These are phyloP conservation scores for Microglena sp. DNA, from an alignment of 139 green algal species.

Conservation along the genomic window DNA sequence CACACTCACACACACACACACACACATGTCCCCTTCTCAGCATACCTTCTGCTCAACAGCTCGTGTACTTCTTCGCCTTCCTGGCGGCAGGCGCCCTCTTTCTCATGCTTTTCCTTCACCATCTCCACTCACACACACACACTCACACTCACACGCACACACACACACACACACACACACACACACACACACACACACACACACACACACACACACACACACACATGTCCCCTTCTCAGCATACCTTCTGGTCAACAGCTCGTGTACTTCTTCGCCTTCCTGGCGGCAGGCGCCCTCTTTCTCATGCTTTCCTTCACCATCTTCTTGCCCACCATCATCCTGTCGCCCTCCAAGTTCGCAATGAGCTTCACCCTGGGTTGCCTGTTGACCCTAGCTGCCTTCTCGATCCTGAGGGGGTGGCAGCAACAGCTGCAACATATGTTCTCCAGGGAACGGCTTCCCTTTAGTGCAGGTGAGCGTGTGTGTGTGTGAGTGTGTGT, in stretches of 20 bases:
- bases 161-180: too few relatives aligned
- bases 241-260: conserved; percentile 35
- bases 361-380: conserved; percentile 83
- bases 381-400: conserved; percentile 58
- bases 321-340: conserved; percentile 81
- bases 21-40: too few relatives aligned
- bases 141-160: too few relatives aligned
- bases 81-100: conserved; percentile 56
- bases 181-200: too few relatives aligned
- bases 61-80: conserved; percentile 42
- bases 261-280: conserved; percentile 38
- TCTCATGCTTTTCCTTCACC: conserved; percentile 76
- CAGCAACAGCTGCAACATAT: conserved; percentile 77
- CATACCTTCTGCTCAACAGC: conserved; percentile 30
- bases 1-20: too few relatives aligned
- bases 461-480: conserved; percentile 49
- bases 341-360: conserved; percentile 91
- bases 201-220: too few relatives aligned
- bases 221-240: conserved; percentile 25
- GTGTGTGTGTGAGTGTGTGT: neutral
- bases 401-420: conserved; percentile 72
- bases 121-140: too few relatives aligned
- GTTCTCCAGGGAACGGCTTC: conserved; percentile 65
- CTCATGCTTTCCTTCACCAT: conserved; percentile 80
- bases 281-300: conserved; percentile 57